Evolutionary conservation across 2,329 filamentous ascomycete species (phyloP), one percentile per base, ranked within the genome.

Genomic region (Calonectria hawksworthii): DNA sequence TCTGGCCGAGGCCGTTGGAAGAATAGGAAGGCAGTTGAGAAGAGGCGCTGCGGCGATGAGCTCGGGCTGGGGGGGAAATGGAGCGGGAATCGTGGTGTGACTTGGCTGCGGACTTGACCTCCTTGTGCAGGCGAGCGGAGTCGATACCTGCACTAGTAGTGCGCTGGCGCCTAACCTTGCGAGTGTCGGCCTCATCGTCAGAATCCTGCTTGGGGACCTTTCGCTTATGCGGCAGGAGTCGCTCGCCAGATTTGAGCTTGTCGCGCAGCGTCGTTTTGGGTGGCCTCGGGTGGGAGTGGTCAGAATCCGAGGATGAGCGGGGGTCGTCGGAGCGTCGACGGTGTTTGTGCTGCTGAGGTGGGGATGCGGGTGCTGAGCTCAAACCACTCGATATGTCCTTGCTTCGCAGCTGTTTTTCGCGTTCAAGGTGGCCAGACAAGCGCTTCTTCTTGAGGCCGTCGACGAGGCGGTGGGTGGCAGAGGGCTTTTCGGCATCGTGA

Each of bases 1-100:
- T 93, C 73, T 88, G 85, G 67, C 87, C 85, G 41, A 92, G 82
- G 6, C 91, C 91, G 82, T 91, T 91, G 36, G 88, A 86, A 13
- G 88, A 86, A 74, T 91, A 85, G 4, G 89, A 86, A 1, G 90
- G 88, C 26, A 93, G 86, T 80, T 94, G 92, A 0, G 90, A 93
- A 3, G 93, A 94, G 34, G 88, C 86, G 77, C 92, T 93, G 74
- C 93, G 89, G 68, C 92, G 89, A 81, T 94, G 93, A 34, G 85
- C 82, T 78, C 90, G 89, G 64, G 86, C 83, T 63, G 88, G 90
- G 14, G 93, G 93, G 23, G 93, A 94, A 26, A 87, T 84, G 13
- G 93, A 94, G 75, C 89, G 82, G 44, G 79, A 74, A 71, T 86
- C 83, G 78, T 82, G 78, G 63, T 83, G 82, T 30, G 79, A 78